phyloP scores from a whole-genome alignment of 1,139 yeast species.

The Tardiomyces digboiensis region DNA sequence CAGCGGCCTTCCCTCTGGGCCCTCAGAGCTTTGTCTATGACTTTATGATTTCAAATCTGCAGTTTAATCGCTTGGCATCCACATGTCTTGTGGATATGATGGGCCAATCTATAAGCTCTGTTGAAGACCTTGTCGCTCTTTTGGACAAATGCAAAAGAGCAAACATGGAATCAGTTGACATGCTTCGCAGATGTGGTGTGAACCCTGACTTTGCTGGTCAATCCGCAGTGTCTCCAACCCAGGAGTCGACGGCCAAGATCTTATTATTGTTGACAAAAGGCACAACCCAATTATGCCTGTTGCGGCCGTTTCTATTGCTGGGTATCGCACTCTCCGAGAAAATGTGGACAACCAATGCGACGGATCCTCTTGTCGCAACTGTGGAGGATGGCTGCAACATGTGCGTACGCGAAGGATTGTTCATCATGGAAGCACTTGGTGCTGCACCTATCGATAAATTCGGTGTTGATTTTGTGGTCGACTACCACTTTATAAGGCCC shows the following conservation, averaged over 20 bases:
- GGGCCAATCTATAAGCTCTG: neutral
- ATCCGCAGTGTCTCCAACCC: neutral
- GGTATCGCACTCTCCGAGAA: neutral
- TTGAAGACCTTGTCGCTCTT: neutral
- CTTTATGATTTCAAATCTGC: neutral
- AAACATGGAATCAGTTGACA: neutral
- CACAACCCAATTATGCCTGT: neutral
- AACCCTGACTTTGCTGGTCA: neutral
- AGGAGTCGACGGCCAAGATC: neutral
- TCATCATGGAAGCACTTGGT: neutral
- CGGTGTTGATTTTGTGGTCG: neutral
- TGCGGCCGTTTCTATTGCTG: neutral
- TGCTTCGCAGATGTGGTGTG: neutral
- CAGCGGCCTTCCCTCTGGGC: neutral
- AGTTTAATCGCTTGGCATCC: neutral
- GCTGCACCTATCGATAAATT: neutral
- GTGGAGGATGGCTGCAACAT: neutral
- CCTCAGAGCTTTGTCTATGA: neutral
- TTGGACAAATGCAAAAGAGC: neutral
- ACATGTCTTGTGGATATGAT: neutral
- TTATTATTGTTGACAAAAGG: neutral
- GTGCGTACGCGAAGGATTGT: neutral
- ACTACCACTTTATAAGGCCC: neutral
- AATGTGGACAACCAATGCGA: neutral
- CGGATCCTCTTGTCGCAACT: neutral